Percentiles rank a stretch among this genome's conserved stretches.
Evolutionary conservation across 73 alveolate genomes (phyloP).

Genomic region (Halteria grandinella): DNA sequence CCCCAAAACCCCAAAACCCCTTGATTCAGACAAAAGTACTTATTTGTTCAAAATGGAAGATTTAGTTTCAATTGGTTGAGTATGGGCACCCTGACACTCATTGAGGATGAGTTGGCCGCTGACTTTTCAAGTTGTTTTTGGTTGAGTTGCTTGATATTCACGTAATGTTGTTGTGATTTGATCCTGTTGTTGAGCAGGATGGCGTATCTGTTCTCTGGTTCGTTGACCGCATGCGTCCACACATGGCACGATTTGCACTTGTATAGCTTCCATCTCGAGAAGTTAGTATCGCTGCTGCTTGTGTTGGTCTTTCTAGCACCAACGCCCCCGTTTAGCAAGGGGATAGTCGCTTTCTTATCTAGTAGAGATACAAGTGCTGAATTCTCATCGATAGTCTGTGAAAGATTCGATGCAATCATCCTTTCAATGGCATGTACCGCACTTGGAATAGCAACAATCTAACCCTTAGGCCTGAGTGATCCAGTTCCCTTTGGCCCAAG

Average conservation of each 20-base stretch:
- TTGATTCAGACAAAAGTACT: neutral
- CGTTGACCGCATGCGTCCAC: constrained; percentile 81
- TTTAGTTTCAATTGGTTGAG: constrained; percentile 10
- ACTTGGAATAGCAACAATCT: too few species aligned
- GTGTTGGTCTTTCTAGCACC: constrained; percentile 46
- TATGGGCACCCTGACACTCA: constrained; percentile 38
- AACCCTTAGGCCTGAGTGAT: too few species aligned
- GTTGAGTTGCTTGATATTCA: neutral
- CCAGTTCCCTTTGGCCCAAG: constrained; percentile 78
- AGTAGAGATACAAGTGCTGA: constrained; percentile 32
- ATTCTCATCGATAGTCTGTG: constrained; percentile 57
- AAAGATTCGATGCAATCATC: constrained; percentile 50
- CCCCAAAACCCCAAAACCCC: constrained; percentile 7
- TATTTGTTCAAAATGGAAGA: constrained; percentile 19
- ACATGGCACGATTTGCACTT: constrained; percentile 82
- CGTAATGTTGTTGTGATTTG: neutral
- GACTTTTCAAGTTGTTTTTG: neutral
- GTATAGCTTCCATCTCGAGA: constrained; percentile 68
- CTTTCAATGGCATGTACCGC: too few species aligned
- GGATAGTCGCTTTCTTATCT: constrained; percentile 59
- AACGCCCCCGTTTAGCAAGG: constrained; percentile 21
- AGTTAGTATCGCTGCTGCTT: constrained; percentile 10
- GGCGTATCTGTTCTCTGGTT: constrained; percentile 58
- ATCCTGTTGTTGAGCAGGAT: constrained; percentile 65
- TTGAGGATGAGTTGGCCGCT: constrained; percentile 1